These are phyloP conservation scores for Stipa capillata DNA, from an alignment of 176 grass and related monocot genomes.

Conservation along the genomic window DNA sequence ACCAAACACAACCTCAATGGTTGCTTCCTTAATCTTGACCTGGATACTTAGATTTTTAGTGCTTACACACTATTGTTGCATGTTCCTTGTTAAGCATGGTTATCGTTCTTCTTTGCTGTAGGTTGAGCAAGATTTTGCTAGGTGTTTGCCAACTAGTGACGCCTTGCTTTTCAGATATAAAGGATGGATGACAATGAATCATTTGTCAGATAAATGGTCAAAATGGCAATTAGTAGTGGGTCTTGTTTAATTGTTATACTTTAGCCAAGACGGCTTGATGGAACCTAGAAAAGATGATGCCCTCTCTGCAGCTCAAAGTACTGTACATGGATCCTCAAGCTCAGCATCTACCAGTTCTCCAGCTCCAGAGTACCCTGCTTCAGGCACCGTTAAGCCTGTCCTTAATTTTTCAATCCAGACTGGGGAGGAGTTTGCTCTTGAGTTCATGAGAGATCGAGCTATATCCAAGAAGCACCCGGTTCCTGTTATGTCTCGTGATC, in stretches of 20 bases:
- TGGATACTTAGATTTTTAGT: background rate
- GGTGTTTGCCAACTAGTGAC: background rate
- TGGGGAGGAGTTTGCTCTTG: slow-evolving; percentile 82
- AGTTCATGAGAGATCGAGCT: slow-evolving; percentile 79
- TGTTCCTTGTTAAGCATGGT: background rate
- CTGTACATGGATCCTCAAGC: slow-evolving; percentile 32
- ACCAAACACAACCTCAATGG: background rate
- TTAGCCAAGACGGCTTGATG: too few species aligned
- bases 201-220: too few species aligned
- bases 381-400: slow-evolving; percentile 44
- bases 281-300: slow-evolving; percentile 36
- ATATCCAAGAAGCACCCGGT: slow-evolving; percentile 53
- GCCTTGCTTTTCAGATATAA: background rate
- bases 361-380: slow-evolving; percentile 20
- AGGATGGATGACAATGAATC: background rate
- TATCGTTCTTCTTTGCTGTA: slow-evolving; percentile 8
- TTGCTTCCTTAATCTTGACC: background rate
- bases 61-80: background rate
- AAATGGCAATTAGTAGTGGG: too few species aligned
- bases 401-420: slow-evolving; percentile 95
- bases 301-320: slow-evolving; percentile 17
- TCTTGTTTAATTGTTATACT: too few species aligned
- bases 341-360: slow-evolving; percentile 28
- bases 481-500: slow-evolving; percentile 43
- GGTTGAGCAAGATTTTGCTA: background rate